Evolutionary conservation across 805 yeast genomes (phyloP), one percentile per base, ranked within the genome.

Genomic region (Suhomyces sp.): DNA sequence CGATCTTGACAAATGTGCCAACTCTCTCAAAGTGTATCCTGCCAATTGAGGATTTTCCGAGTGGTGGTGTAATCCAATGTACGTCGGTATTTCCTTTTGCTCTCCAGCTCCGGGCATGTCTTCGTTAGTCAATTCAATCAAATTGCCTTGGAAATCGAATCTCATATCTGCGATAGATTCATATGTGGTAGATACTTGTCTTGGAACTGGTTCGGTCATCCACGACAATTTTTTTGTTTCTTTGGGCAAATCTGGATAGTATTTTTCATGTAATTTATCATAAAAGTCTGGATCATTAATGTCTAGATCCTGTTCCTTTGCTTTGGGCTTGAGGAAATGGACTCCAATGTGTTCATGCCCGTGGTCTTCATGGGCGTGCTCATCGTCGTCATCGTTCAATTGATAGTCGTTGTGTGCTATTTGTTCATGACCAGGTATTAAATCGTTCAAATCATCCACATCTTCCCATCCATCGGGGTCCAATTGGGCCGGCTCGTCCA

Each of bases 11-110:
- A 87, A 70, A 47, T 83, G 93, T 1, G 83, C 82, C 33, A 93
- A 68, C 54, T 93, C 99, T 0, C 77, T 68, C 16, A 93, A 55
- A 0, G 97, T 90, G 57, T 93, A 93, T 0, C 99, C 99, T 0
- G 98, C 95, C 34, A 90, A 68, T 28, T 81, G 79, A 0, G 98
- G 96, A 31, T 83, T 79, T 8, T 83, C 87, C 0, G 96, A 74
- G 58, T 93, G 99, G 56, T 93, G 98, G 51, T 88, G 96, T 17
- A 93, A 71, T 0, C 96, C 98, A 25, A 74, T 54, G 25, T 70
- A 65, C 0, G 81, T 70, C 2, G 83, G 78, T 5, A 76, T 58
- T 6, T 58, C 58, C 8, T 43, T 42, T 3, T 38, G 29, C 6
- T 38, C 35, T 9, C 48, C 40, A 7, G 46, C 23, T n/a, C n/a